A percentile compares a stretch with the other conserved stretches of the same genome.
These are phyloP conservation scores for Russula abietina DNA, from an alignment of 768 basidiomycete species.

Conservation along the genomic window DNA sequence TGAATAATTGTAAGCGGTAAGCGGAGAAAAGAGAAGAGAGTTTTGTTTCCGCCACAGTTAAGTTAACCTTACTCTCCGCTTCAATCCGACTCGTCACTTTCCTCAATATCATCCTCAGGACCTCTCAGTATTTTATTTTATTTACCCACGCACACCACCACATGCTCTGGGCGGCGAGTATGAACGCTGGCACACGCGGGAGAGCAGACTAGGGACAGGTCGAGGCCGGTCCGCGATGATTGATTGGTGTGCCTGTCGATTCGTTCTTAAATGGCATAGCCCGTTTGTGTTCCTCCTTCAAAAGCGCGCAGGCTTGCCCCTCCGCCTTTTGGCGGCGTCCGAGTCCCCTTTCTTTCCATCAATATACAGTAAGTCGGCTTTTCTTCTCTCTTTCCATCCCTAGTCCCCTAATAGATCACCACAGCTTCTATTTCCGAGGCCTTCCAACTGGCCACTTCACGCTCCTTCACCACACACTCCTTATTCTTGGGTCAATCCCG, in stretches of 20 bases:
- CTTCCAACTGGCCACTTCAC: background rate
- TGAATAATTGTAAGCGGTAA: background rate
- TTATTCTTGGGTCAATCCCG: background rate
- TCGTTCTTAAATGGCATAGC: background rate
- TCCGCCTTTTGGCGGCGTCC: background rate
- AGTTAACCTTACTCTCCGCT: conserved; percentile 17
- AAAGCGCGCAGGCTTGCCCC: background rate
- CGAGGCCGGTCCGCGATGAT: background rate
- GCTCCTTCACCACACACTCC: conserved; percentile 18
- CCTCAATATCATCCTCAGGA: background rate
- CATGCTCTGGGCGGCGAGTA: background rate
- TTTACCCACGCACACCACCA: background rate
- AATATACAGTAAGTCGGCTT: background rate
- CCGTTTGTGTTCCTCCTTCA: background rate
- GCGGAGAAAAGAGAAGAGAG: background rate
- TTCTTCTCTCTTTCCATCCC: background rate
- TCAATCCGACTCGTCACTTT: conserved; percentile 25
- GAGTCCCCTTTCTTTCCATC: background rate
- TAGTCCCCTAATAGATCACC: background rate
- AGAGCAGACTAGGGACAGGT: background rate
- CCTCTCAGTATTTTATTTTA: too few relatives aligned
- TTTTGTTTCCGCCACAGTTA: background rate
- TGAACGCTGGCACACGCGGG: background rate
- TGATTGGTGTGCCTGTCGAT: conserved; percentile 6
- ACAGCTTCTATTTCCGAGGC: background rate